A percentile compares a stretch with the other conserved stretches of the same genome.
These are phyloP conservation scores for Stachybotrys chartarum DNA, from an alignment of 2,329 filamentous ascomycete species.

Conservation along the genomic window DNA sequence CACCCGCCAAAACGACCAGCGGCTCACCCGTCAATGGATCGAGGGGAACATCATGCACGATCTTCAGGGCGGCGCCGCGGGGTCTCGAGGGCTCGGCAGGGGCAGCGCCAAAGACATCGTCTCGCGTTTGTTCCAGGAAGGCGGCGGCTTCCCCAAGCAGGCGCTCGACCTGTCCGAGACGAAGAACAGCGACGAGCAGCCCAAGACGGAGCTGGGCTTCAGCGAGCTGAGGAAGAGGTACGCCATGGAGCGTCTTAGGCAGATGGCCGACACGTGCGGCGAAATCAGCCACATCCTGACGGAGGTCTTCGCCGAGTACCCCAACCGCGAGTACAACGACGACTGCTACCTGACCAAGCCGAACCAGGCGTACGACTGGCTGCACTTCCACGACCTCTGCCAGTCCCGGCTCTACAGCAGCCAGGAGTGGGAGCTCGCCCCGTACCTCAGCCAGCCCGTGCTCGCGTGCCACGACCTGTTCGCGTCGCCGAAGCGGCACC, in stretches of 20 bases:
- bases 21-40: slow-evolving; percentile 68
- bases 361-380: slow-evolving; percentile 82
- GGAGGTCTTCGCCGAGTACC: slow-evolving; percentile 82
- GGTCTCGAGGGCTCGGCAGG: slow-evolving; percentile 62
- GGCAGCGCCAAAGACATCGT: slow-evolving; percentile 70
- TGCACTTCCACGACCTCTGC: slow-evolving; percentile 84
- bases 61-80: slow-evolving; percentile 62
- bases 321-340: slow-evolving; percentile 83
- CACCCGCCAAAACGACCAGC: slow-evolving; percentile 27
- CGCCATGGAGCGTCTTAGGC: slow-evolving; percentile 62
- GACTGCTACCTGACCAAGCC: slow-evolving; percentile 88
- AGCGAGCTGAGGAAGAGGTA: slow-evolving; percentile 66
- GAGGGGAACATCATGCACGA: slow-evolving; percentile 64
- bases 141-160: slow-evolving; percentile 66
- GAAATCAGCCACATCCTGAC: slow-evolving; percentile 73
- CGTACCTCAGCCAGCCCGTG: slow-evolving; percentile 80
- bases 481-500: slow-evolving; percentile 57
- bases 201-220: slow-evolving; percentile 58
- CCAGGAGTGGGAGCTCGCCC: slow-evolving; percentile 87
- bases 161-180: slow-evolving; percentile 30
- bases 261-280: slow-evolving; percentile 73
- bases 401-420: slow-evolving; percentile 71
- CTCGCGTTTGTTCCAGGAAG: slow-evolving; percentile 69
- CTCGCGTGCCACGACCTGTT: slow-evolving; percentile 91
- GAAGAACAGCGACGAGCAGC: slow-evolving; percentile 44